Evolutionary conservation across 2,329 filamentous ascomycete genomes (phyloP).

Genomic region (Blastomyces gilchristii): DNA sequence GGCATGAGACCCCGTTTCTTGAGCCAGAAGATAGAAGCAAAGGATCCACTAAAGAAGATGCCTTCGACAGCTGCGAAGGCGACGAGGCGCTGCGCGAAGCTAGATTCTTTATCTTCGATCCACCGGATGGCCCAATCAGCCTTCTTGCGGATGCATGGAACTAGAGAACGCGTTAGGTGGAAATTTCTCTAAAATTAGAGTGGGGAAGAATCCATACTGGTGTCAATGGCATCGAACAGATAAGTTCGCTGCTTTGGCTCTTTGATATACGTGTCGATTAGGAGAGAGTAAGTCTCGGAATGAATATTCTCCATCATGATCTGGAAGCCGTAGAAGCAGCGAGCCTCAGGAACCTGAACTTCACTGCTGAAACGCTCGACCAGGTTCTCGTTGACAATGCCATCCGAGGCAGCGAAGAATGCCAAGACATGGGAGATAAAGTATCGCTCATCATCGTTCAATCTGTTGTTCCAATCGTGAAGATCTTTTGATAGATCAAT

Average conservation of each 20-base stretch:
- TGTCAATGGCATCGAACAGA: constrained; percentile 97
- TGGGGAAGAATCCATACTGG: constrained; percentile 53
- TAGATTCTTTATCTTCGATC: constrained; percentile 89
- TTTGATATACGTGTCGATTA: constrained; percentile 99
- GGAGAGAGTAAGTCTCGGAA: constrained; percentile 96
- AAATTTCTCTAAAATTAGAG: neutral
- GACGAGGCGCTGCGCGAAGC: constrained; percentile 88
- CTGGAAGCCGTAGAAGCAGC: constrained; percentile 99
- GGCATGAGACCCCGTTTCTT: constrained; percentile 99
- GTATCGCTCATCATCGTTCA: constrained; percentile 95
- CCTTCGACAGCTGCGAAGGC: constrained; percentile 97
- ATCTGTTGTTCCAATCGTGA: constrained; percentile 96
- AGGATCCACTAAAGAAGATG: constrained; percentile 99
- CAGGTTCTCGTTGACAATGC: constrained; percentile 99
- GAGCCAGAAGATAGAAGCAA: constrained; percentile 98
- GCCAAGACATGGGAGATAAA: constrained; percentile 98
- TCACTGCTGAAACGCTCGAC: constrained; percentile 95
- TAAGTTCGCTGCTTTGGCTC: constrained; percentile 88
- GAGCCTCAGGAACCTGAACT: constrained; percentile 93
- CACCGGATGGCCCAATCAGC: constrained; percentile 93
- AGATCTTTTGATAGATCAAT: constrained; percentile 98
- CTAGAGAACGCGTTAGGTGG: constrained; percentile 36
- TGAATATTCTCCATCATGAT: constrained; percentile 99
- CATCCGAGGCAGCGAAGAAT: constrained; percentile 97
- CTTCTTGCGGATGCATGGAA: constrained; percentile 97